Evolutionary conservation across 148 eudicot genomes (phyloP), one percentile per base, ranked within the genome.

Genomic region (Nepenthes gracilis): DNA sequence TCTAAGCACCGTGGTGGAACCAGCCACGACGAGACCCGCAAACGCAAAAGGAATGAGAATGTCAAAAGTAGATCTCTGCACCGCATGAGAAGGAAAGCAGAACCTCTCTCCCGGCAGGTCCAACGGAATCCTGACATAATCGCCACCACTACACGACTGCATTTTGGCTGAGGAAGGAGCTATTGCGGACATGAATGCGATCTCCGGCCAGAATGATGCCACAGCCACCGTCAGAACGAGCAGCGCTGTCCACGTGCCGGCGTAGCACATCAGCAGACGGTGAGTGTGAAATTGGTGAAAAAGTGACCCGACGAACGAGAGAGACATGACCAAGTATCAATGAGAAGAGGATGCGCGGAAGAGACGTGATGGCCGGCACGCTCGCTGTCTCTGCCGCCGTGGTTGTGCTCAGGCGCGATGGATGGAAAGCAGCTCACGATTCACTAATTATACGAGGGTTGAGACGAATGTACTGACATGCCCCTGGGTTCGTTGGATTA

Each of bases 61-160:
- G 54, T 77, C 80, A 2, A 65, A 66, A 0, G 55, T 43, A 51
- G 80, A 72, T 55, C 67, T 67, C 56, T 59, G 72, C 13, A 72
- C 56, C 59, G 68, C 49, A n/a, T 69, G 48, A 2, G 67, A 59
- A 47, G 80, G 77, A 45, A 77, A 62, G 56, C 80, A 77, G 12
- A 77, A n/a, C 51, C 63, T 72, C 68, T 69, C 68, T 36, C 71
- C 71, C 6, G 80, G 73, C 47, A 77, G 34, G 51, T 77, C 80
- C 62, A 77, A 15, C 47, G 80, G 80, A 2, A 77, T 52, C 62
- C 63, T 77, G 48, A 69, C 64, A 10, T 57, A 65, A 0, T 77
- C 74, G 0, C 13, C 47, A 0, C 23, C 62, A 1, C 36, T 57
- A 33, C 80, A 72, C 33, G 61, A 15, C 43, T n/a, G 64, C 1